Evolutionary conservation across 2,329 filamentous ascomycete genomes (phyloP), one percentile per base, ranked within the genome.

Genomic region (Beauveria australis): DNA sequence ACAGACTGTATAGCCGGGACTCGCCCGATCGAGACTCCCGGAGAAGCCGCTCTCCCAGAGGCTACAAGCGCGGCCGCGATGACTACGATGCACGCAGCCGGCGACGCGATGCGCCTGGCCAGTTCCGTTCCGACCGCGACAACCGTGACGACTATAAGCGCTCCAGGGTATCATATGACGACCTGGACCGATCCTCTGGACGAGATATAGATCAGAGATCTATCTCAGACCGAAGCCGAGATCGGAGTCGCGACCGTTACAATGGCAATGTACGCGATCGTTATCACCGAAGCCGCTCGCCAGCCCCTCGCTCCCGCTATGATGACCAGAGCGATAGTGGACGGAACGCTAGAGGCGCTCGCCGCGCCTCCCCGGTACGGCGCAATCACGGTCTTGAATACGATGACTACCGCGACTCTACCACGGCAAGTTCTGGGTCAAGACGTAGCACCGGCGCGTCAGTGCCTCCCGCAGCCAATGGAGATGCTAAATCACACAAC

Each of bases 1-100:
- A 89, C 89, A 96, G 91, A 92, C 82, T 77, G 78, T 85, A 82
- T 76, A 80, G 76, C 74, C 83, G 79, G 80, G 72, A 77, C 68
- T 82, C 83, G 71, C 85, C 84, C 64, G 83, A 83, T 67, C 81
- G 82, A 49, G 70, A 76, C 75, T 71, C 72, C 59, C 77, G 79
- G 68, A 78, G 77, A 66, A 81, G 78, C 71, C 77, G 80, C 67
- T 88, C 87, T 52, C 86, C 87, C 62, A 81, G 81, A 67, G 86
- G 84, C 62, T 82, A 82, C 68, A 92, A 92, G 75, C 83, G 89
- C 66, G 73, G 79, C 55, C 82, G 81, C 68, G 84, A 88, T 67
- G 85, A 88, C 63, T 72, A 79, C 59, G 83, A 88, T 67, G 77
- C 83, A 33, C 82, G 70, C 47, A 62, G 66, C 55, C 71, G 61